Conservation (phyloP, 352 stramenopile genomes). For the Blastocystis hominis region DNA sequence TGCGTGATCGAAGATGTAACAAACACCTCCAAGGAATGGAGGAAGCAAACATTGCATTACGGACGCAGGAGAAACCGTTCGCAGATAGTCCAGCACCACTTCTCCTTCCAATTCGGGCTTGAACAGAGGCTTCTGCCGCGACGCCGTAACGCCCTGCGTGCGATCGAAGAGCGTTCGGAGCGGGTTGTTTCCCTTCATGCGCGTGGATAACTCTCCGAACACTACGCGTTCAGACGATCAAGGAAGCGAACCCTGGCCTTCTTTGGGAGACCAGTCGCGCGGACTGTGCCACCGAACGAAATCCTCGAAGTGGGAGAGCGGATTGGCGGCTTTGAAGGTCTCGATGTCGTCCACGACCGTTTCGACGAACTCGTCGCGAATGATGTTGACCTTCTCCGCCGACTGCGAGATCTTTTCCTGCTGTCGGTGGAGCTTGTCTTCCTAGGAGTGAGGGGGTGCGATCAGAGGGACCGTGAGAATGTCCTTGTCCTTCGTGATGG, state of each 20-base stretch:
- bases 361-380: conserved; percentile 38
- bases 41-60: not conserved
- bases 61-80: not conserved
- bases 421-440: not conserved
- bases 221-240: not conserved
- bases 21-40: not conserved
- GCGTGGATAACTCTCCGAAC: not conserved
- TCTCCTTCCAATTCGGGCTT: conserved; percentile 4
- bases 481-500: conserved; percentile 46
- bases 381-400: not conserved
- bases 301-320: conserved; percentile 28
- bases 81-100: conserved; percentile 13
- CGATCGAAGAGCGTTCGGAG: not conserved
- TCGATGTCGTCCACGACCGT: conserved; percentile 40
- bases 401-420: conserved; percentile 3
- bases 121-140: conserved; percentile 30
- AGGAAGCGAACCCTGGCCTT: not conserved
- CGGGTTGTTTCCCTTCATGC: conserved; percentile 16
- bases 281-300: conserved; percentile 54
- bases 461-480: not conserved
- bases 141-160: not conserved
- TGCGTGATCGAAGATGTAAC: not conserved
- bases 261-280: conserved; percentile 12
- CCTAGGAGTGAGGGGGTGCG: not conserved
- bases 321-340: conserved; percentile 54